phyloP scores from a whole-genome alignment of 371 early-diverging fungal species.

The Gilbertella persicaria region DNA sequence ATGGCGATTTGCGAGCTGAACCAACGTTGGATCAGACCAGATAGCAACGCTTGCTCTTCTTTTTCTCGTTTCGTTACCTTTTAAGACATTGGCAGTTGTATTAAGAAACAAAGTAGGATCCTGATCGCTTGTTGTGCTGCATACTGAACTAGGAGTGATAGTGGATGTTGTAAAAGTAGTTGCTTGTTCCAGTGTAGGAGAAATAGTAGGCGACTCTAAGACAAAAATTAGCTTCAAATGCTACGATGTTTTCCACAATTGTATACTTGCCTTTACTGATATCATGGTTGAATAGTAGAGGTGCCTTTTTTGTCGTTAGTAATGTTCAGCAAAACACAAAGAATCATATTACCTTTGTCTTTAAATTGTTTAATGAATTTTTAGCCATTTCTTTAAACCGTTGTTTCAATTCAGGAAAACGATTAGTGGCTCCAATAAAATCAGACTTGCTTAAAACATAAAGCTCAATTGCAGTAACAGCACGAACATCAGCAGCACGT shows the following conservation, averaged over 20 bases:
- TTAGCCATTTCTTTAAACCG: conserved; percentile 35
- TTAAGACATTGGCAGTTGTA: conserved; percentile 26
- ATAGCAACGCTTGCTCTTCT: conserved; percentile 81
- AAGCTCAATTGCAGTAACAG: conserved; percentile 57
- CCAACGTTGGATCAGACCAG: conserved; percentile 76
- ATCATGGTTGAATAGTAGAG: background rate
- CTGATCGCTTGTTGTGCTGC: conserved; percentile 48
- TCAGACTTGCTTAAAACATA: conserved; percentile 53
- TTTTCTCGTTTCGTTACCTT: conserved; percentile 41
- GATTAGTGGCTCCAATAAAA: conserved; percentile 45
- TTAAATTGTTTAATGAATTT: conserved; percentile 19
- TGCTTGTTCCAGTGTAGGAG: background rate
- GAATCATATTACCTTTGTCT: conserved; percentile 26
- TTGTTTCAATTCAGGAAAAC: conserved; percentile 38
- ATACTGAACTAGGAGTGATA: conserved; percentile 33
- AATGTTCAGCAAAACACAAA: too few species aligned
- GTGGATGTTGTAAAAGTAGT: background rate
- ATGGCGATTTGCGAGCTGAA: conserved; percentile 49
- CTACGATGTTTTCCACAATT: background rate
- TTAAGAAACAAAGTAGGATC: conserved; percentile 43
- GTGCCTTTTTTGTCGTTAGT: background rate
- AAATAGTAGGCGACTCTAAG: too few species aligned
- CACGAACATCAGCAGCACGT: conserved; percentile 76
- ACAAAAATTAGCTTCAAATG: too few species aligned
- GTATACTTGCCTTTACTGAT: background rate